Evolutionary conservation across 1,139 yeast genomes (phyloP), one percentile per base, ranked within the genome.

Genomic region (Eremothecium cymbalariae): DNA sequence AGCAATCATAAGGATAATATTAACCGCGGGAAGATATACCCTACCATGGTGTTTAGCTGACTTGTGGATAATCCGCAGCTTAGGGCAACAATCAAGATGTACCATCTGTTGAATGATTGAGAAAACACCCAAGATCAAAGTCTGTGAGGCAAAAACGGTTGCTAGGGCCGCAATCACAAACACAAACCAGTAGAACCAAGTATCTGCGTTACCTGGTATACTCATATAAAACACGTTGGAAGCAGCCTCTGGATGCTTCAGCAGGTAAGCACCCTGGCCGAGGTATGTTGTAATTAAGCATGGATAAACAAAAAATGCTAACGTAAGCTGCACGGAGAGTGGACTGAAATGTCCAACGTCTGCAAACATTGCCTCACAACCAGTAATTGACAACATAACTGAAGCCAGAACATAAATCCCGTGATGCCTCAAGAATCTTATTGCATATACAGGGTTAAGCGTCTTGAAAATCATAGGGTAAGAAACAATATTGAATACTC

Each of bases 311-410:
- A 69, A 60, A 8, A 49, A 47, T 1, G 63, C 42, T 40, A 72
- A 50, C 2, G 77, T 62, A 19, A 72, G 43, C 42, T 71, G 76
- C 27, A 72, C 62, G 1, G 79, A 72, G 6, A 61, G 45, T 25
- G 60, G 58, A 2, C 76, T 73, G 47, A 72, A 71, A 42, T 71
- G 76, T 1, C 78, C 75, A 36, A 74, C 60, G 52, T 74, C 79
- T 4, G 78, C 76, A 57, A 74, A 74, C 74, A 74, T 68, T 4
- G 79, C 78, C 45, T 74, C 81, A 2, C 72, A 62, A 26, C 81
- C 81, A 0, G 81, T 73, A 17, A 74, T 60, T 1, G 76, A 61
- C 38, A 74, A 64, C 69, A 73, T 67, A 2, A 71, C 70, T 4
- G 72, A 69, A 7, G 71, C 64, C 28, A 74, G 56, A 2, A 64